Evolutionary conservation across 345 rosid genomes (phyloP).

Genomic region (Citrus cavaleriei): DNA sequence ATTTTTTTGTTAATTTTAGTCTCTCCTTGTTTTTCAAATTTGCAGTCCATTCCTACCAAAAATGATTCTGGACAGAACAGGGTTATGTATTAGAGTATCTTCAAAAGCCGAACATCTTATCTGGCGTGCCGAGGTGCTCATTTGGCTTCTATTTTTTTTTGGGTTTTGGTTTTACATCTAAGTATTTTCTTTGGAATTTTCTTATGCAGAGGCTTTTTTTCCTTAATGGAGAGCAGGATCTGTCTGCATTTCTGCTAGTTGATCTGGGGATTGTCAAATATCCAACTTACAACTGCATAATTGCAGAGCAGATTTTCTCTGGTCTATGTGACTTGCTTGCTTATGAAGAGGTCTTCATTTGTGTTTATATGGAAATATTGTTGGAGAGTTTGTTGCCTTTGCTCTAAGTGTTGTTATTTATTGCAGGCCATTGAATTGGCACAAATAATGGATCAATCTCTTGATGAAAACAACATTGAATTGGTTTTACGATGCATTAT

Average conservation of each 20-base stretch:
- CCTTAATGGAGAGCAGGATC: constrained; percentile 85
- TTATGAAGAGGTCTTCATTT: constrained; percentile 78
- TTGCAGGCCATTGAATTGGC: constrained; percentile 91
- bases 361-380: constrained; percentile 9
- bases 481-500: constrained; percentile 54
- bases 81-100: constrained; percentile 51
- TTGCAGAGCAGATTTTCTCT: constrained; percentile 54
- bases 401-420: constrained; percentile 5
- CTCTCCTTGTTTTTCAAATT: constrained; percentile 15
- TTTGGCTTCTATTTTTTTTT: constrained; percentile 1
- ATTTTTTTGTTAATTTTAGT: constrained; percentile 3
- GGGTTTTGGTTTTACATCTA: background rate
- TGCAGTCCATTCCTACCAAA: constrained; percentile 49
- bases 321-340: constrained; percentile 54
- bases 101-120: constrained; percentile 58
- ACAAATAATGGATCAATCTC: constrained; percentile 81
- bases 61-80: constrained; percentile 54
- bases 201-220: constrained; percentile 85
- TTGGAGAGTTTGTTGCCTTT: constrained; percentile 2
- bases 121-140: constrained; percentile 85
- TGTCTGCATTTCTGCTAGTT: constrained; percentile 71
- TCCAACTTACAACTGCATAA: constrained; percentile 67
- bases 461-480: constrained; percentile 54
- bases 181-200: background rate
- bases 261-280: constrained; percentile 82